Percentiles rank a stretch among this genome's conserved stretches.
These are phyloP conservation scores for Xylariales sp. DNA, from an alignment of 2,329 filamentous ascomycete genomes.

Conservation along the genomic window DNA sequence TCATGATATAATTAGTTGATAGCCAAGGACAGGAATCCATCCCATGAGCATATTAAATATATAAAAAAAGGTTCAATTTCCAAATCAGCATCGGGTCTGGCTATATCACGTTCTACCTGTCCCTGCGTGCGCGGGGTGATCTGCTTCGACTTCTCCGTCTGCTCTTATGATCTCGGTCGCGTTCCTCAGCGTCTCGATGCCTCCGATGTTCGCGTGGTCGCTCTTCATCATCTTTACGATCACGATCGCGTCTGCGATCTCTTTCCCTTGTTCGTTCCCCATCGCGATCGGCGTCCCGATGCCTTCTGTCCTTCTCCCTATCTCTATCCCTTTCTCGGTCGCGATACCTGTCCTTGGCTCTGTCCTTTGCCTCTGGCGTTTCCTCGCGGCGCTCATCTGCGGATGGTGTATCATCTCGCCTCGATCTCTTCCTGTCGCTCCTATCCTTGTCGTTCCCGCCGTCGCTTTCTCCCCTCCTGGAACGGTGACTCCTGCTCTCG, in stretches of 20 bases:
- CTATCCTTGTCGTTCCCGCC: conserved; percentile 9
- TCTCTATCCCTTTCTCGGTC: conserved; percentile 20
- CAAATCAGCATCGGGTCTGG: too few species aligned
- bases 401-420: conserved; percentile 30
- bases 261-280: conserved; percentile 15
- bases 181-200: conserved; percentile 14
- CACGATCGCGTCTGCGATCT: conserved; percentile 15
- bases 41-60: too few species aligned
- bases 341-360: conserved; percentile 5
- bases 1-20: too few species aligned
- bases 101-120: too few species aligned
- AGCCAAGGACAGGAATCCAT: too few species aligned
- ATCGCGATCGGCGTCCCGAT: conserved; percentile 14
- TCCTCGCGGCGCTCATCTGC: conserved; percentile 18
- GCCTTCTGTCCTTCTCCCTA: conserved; percentile 24
- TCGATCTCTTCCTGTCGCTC: conserved; percentile 27
- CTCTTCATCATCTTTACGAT: conserved; percentile 12
- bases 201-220: conserved; percentile 14
- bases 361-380: conserved; percentile 17
- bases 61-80: too few species aligned
- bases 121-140: conserved; percentile 27
- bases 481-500: conserved; percentile 41
- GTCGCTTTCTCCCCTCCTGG: conserved; percentile 25
- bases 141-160: conserved; percentile 35
- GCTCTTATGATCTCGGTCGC: conserved; percentile 18